Evolutionary conservation across 352 stramenopile species (phyloP).

Genomic region (Globisporangium irregulare): DNA sequence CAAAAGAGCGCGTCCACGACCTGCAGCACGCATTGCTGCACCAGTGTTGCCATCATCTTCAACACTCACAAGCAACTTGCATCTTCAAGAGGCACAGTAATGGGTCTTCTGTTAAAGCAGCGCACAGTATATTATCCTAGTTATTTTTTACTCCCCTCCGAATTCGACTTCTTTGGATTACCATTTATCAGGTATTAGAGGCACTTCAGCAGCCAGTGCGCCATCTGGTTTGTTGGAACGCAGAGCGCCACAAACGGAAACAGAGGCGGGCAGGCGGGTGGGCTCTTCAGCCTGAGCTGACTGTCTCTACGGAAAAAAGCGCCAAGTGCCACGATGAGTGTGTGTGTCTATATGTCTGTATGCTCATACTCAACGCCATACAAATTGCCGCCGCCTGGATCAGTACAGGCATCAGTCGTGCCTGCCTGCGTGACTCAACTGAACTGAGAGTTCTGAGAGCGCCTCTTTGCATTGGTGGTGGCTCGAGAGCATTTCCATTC

Average conservation of each 20-base stretch:
- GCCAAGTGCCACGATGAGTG: background rate
- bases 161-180: background rate
- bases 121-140: background rate
- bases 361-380: background rate
- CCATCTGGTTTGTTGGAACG: slow-evolving; percentile 4
- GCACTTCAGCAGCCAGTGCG: slow-evolving; percentile 1
- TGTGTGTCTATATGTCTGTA: background rate
- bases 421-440: background rate
- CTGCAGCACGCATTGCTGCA: background rate
- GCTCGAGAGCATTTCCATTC: background rate
- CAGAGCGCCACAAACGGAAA: background rate
- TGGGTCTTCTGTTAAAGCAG: background rate
- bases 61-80: background rate
- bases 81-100: background rate
- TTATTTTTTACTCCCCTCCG: background rate
- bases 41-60: slow-evolving; percentile 5
- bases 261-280: background rate
- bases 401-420: background rate
- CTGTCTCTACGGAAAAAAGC: slow-evolving; percentile 5
- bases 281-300: background rate
- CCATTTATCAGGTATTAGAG: background rate
- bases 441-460: background rate
- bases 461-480: background rate
- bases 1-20: slow-evolving; percentile 12
- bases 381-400: background rate